These are phyloP conservation scores for Monilinia vaccinii-corymbosi DNA, from an alignment of 2,329 filamentous ascomycete species.

Conservation along the genomic window DNA sequence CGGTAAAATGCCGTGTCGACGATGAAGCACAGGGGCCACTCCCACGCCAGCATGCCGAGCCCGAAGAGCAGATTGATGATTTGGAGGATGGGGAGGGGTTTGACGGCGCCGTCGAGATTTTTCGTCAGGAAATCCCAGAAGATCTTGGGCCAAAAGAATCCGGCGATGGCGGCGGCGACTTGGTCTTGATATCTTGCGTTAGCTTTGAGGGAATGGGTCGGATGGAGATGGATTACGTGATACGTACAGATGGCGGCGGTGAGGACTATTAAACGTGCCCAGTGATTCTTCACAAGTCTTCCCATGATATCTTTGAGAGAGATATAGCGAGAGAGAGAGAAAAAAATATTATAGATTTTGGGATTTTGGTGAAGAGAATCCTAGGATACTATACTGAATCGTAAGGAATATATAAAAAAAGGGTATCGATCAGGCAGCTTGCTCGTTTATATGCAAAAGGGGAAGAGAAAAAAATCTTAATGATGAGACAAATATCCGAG, in stretches of 20 bases:
- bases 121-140: slow-evolving; percentile 97
- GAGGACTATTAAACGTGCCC: slow-evolving; percentile 88
- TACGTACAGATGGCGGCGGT: slow-evolving; percentile 56
- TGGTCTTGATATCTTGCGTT: slow-evolving; percentile 55
- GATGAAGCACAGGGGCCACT: slow-evolving; percentile 77
- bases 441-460: neutral
- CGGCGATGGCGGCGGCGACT: slow-evolving; percentile 70
- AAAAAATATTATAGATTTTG: no score
- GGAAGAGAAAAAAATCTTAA: slow-evolving; percentile 19
- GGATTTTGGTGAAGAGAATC: neutral
- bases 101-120: slow-evolving; percentile 77
- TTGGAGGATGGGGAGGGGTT: slow-evolving; percentile 80
- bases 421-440: slow-evolving; percentile 18
- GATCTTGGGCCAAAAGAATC: slow-evolving; percentile 97
- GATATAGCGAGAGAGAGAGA: no score
- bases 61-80: slow-evolving; percentile 82
- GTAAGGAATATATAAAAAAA: slow-evolving; percentile 19
- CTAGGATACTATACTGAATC: slow-evolving; percentile 12
- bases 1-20: slow-evolving; percentile 74
- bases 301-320: slow-evolving; percentile 53
- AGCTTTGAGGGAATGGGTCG: slow-evolving; percentile 6
- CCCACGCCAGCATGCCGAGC: slow-evolving; percentile 69
- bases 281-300: slow-evolving; percentile 98
- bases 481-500: slow-evolving; percentile 39
- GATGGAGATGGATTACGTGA: neutral